phyloP scores from a whole-genome alignment of 2,329 filamentous ascomycete species.

The Aspergillus brunneoviolaceus region DNA sequence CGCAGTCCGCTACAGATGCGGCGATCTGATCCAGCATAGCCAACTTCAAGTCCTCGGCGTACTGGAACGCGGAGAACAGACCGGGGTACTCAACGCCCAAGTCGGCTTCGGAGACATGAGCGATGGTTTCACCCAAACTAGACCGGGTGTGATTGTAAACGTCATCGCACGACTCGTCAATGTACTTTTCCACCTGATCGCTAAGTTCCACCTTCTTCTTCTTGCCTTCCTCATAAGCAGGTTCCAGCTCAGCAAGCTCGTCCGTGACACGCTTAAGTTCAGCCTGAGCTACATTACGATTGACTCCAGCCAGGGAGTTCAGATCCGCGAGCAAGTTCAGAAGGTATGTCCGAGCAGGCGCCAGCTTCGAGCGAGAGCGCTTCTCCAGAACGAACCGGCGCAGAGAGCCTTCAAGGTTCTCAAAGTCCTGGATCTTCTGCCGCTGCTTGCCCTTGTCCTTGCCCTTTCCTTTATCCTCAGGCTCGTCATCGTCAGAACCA shows the following conservation, averaged over 20 bases:
- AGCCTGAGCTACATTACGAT: conserved; percentile 78
- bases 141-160: conserved; percentile 82
- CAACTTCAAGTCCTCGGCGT: conserved; percentile 87
- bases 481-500: conserved; percentile 56
- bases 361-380: conserved; percentile 89
- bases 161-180: conserved; percentile 80
- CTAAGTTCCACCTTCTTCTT: conserved; percentile 77
- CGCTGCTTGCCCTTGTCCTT: conserved; percentile 89
- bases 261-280: conserved; percentile 80
- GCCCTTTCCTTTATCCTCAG: conserved; percentile 54
- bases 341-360: conserved; percentile 92
- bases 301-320: conserved; percentile 77
- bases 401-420: conserved; percentile 81
- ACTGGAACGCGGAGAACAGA: conserved; percentile 79
- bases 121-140: conserved; percentile 72
- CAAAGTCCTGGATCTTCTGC: conserved; percentile 86
- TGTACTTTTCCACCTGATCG: conserved; percentile 75
- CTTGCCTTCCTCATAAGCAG: conserved; percentile 78
- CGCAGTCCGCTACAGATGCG: conserved; percentile 72
- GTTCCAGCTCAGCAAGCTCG: conserved; percentile 80
- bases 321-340: conserved; percentile 90
- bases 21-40: conserved; percentile 90
- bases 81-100: conserved; percentile 86
- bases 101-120: conserved; percentile 71
- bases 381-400: conserved; percentile 95